phyloP scores from a whole-genome alignment of 129 eudicot species.

The Tagetes erecta region DNA sequence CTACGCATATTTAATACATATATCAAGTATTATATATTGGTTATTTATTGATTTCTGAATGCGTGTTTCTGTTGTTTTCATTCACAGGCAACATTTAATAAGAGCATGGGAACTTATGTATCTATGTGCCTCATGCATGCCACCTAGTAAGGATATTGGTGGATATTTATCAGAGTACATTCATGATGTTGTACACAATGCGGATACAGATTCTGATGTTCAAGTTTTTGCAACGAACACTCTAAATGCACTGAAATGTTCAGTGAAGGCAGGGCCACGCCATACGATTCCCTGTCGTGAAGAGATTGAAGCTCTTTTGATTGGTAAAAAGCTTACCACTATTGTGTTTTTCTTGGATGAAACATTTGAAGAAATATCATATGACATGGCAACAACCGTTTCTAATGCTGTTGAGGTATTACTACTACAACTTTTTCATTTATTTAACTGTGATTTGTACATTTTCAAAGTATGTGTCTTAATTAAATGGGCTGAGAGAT shows the following conservation, averaged over 20 bases:
- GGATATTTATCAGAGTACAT: constrained; percentile 87
- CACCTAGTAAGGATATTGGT: constrained; percentile 94
- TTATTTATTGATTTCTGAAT: not conserved
- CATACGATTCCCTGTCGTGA: constrained; percentile 89
- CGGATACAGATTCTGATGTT: constrained; percentile 63
- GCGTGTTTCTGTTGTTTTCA: not conserved
- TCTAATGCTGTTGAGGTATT: constrained; percentile 95
- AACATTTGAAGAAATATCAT: constrained; percentile 92
- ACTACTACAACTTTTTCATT: not conserved
- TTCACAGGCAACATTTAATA: constrained; percentile 65
- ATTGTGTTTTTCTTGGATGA: constrained; percentile 97
- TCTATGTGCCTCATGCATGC: constrained; percentile 97
- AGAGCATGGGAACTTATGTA: constrained; percentile 99
- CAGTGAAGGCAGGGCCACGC: constrained; percentile 95
- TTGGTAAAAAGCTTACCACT: constrained; percentile 88
- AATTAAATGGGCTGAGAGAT: not conserved
- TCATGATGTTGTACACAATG: constrained; percentile 76
- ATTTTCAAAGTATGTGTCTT: not conserved
- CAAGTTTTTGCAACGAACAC: constrained; percentile 78
- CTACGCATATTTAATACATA: not conserved
- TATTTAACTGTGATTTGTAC: not conserved
- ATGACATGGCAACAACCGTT: constrained; percentile 97
- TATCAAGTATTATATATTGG: not conserved
- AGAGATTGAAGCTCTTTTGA: constrained; percentile 92
- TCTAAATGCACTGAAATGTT: constrained; percentile 83